A percentile compares a stretch with the other conserved stretches of the same genome.
These are phyloP conservation scores for Quambalaria eucalypti DNA, from an alignment of 1,284 basidiomycete species.

Conservation along the genomic window DNA sequence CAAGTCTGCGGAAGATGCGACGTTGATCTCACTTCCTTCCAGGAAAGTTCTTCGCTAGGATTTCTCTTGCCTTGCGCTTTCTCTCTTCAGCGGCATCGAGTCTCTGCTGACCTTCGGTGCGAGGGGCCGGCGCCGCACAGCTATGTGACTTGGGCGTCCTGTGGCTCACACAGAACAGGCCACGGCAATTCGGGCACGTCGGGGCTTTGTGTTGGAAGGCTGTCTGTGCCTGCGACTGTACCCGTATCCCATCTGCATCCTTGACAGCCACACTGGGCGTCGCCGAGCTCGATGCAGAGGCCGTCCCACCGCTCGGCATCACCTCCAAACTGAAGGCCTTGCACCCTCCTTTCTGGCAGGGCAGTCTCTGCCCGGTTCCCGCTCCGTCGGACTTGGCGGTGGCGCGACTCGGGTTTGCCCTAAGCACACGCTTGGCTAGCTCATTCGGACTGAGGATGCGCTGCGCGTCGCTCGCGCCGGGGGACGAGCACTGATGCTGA, in stretches of 20 bases:
- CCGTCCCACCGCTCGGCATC: background rate
- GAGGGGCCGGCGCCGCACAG: constrained; percentile 21
- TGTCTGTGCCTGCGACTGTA: constrained; percentile 1
- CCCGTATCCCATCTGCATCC: background rate
- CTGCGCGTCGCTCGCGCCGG: constrained; percentile 9
- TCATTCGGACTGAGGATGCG: constrained; percentile 18
- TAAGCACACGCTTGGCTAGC: constrained; percentile 5
- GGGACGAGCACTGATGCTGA: constrained; percentile 22
- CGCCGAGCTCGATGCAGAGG: background rate
- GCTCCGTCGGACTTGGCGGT: background rate
- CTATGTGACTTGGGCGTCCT: constrained; percentile 20
- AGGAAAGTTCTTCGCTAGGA: constrained; percentile 32
- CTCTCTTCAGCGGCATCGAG: constrained; percentile 26
- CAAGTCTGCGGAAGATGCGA: no score
- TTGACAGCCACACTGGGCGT: background rate
- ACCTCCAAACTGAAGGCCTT: constrained; percentile 29
- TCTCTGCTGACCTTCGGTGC: constrained; percentile 30
- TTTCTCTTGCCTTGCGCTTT: constrained; percentile 31
- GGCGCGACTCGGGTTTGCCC: background rate
- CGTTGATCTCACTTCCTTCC: constrained; percentile 3
- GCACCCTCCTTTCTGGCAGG: constrained; percentile 31
- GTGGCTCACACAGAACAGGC: constrained; percentile 20
- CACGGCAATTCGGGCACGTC: constrained; percentile 26
- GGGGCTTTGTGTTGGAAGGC: constrained; percentile 25
- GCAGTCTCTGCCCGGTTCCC: constrained; percentile 13